These are phyloP conservation scores for Apiospora rasikravindrae DNA, from an alignment of 2,329 filamentous ascomycete species.

Conservation along the genomic window DNA sequence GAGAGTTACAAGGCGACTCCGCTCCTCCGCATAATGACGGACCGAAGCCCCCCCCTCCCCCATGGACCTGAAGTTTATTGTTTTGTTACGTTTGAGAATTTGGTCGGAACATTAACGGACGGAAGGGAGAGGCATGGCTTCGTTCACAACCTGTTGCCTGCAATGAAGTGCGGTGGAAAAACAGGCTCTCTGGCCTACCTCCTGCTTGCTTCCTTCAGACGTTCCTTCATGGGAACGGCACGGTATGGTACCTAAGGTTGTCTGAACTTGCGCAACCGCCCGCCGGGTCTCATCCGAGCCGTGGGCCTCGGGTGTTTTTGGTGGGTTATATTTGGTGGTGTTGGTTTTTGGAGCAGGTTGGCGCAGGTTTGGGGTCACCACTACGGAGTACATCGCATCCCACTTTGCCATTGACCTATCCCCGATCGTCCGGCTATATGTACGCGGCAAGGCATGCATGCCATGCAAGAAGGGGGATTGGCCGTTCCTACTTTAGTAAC, in stretches of 20 bases:
- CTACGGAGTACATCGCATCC: neutral
- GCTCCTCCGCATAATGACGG: slow-evolving; percentile 2
- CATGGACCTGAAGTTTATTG: neutral
- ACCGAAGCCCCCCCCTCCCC: neutral
- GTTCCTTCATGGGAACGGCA: too few relatives aligned
- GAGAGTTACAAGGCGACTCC: neutral
- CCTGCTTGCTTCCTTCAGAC: neutral
- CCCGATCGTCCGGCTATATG: neutral
- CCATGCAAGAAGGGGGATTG: neutral
- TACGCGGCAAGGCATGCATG: neutral
- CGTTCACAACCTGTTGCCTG: neutral
- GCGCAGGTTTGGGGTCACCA: neutral
- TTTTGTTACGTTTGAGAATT: neutral
- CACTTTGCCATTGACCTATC: neutral
- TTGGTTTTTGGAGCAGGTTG: neutral
- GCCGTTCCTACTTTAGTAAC: neutral
- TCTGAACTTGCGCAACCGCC: slow-evolving; percentile 6
- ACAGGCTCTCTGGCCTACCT: neutral
- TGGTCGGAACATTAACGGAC: neutral
- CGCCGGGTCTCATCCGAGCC: neutral
- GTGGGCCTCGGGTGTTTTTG: slow-evolving; percentile 5
- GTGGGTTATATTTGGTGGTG: neutral
- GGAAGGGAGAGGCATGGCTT: neutral
- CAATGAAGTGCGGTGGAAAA: neutral
- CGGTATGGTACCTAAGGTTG: too few relatives aligned